phyloP scores from a whole-genome alignment of 2,329 filamentous ascomycete species.

The Alternaria gansuensis region DNA sequence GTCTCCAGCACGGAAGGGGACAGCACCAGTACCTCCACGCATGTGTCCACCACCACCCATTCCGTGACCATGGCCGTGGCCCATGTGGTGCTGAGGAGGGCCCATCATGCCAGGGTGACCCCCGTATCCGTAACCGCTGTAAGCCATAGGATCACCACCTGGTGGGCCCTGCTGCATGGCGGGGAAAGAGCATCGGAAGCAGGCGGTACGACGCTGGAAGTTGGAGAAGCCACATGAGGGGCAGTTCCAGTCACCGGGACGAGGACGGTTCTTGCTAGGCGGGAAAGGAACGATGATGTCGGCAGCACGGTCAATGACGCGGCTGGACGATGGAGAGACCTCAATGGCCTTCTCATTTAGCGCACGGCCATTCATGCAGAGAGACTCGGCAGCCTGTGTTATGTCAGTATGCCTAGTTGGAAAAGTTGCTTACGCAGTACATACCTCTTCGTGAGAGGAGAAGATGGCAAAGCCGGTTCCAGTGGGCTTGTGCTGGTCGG shows the following conservation, averaged over 20 bases:
- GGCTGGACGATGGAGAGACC: conserved; percentile 95
- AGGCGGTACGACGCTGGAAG: conserved; percentile 97
- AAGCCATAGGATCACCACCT: conserved; percentile 74
- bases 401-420: conserved; percentile 23
- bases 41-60: conserved; percentile 62
- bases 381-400: conserved; percentile 85
- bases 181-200: conserved; percentile 99
- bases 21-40: conserved; percentile 81
- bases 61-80: conserved; percentile 59
- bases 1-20: conserved; percentile 97
- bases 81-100: conserved; percentile 72
- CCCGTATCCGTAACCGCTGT: conserved; percentile 56
- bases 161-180: conserved; percentile 81
- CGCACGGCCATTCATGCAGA: conserved; percentile 98
- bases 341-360: conserved; percentile 99
- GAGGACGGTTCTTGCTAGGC: conserved; percentile 96
- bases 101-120: conserved; percentile 69
- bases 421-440: conserved; percentile 36
- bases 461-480: conserved; percentile 98
- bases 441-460: conserved; percentile 97
- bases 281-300: conserved; percentile 98
- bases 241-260: conserved; percentile 98
- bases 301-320: conserved; percentile 92
- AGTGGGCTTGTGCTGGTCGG: conserved; percentile 99
- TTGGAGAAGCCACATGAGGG: conserved; percentile 99